phyloP scores from a whole-genome alignment of 2,329 filamentous ascomycete genomes.

The Claviceps humidiphila region DNA sequence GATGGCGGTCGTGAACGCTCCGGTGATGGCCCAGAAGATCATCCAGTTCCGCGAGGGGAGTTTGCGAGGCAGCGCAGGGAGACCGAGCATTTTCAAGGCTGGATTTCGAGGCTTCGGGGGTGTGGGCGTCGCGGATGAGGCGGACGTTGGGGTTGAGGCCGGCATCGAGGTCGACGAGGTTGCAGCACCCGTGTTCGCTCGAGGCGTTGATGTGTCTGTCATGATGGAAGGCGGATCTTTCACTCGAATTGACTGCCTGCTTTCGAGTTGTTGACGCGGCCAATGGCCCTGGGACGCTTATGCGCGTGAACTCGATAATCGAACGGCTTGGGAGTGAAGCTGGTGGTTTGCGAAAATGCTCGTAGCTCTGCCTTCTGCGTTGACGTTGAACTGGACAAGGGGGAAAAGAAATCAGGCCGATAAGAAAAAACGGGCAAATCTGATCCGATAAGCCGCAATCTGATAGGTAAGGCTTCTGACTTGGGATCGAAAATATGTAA shows the following conservation, averaged over 20 bases:
- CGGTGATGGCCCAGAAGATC: conserved; percentile 77
- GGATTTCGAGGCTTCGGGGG: conserved; percentile 45
- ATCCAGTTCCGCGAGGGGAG: conserved; percentile 95
- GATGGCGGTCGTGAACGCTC: conserved; percentile 64
- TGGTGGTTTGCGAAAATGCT: neutral
- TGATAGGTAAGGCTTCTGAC: conserved; percentile 9
- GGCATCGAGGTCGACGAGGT: neutral
- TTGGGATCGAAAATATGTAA: conserved; percentile 5
- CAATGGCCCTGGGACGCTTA: neutral
- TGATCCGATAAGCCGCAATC: neutral
- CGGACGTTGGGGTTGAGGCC: conserved; percentile 12
- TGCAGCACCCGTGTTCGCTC: conserved; percentile 2
- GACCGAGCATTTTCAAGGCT: conserved; percentile 65
- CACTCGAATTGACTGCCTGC: neutral
- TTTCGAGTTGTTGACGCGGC: neutral
- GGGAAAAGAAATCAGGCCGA: conserved; percentile 12
- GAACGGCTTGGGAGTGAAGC: neutral
- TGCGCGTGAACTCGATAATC: neutral
- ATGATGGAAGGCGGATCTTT: neutral
- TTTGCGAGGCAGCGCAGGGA: conserved; percentile 70
- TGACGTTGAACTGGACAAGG: neutral
- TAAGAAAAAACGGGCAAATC: conserved; percentile 7
- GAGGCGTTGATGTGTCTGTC: neutral
- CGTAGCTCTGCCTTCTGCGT: too few relatives aligned
- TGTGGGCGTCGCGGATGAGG: conserved; percentile 14